Percentiles rank a stretch among this genome's conserved stretches.
phyloP scores from a whole-genome alignment of 139 green algal species.

The Prasinococcaceae sp. region DNA sequence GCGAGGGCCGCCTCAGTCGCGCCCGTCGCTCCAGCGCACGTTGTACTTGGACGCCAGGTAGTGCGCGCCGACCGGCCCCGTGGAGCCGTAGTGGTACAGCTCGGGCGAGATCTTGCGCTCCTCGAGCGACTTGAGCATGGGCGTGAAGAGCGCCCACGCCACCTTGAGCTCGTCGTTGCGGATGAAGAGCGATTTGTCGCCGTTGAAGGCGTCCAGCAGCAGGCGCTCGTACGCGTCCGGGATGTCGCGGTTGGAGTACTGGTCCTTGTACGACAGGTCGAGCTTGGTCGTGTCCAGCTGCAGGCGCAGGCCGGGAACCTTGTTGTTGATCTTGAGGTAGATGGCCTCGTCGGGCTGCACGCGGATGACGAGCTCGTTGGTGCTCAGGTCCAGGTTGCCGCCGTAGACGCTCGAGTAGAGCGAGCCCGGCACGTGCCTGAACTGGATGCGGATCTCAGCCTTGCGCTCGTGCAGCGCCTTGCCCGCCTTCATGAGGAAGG shows the following conservation, averaged over 20 bases:
- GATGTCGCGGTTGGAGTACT: slow-evolving; percentile 42
- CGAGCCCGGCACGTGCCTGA: slow-evolving; percentile 85
- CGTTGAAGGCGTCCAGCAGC: slow-evolving; percentile 95
- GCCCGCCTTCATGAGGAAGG: slow-evolving; percentile 95
- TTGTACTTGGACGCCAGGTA: slow-evolving; percentile 93
- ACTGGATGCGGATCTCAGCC: slow-evolving; percentile 96
- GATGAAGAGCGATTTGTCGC: slow-evolving; percentile 76
- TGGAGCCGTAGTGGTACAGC: slow-evolving; percentile 91
- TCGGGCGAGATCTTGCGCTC: slow-evolving; percentile 58
- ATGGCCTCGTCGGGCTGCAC: slow-evolving; percentile 97
- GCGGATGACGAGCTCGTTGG: slow-evolving; percentile 96
- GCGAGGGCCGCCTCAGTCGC: too few relatives aligned
- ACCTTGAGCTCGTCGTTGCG: slow-evolving; percentile 79
- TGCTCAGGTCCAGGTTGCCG: slow-evolving; percentile 54
- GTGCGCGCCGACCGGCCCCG: slow-evolving; percentile 87
- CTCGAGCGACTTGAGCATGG: slow-evolving; percentile 51
- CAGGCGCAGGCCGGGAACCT: slow-evolving; percentile 92
- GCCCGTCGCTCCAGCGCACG: slow-evolving; percentile 80
- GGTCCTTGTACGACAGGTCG: slow-evolving; percentile 77
- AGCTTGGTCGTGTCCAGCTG: slow-evolving; percentile 74
- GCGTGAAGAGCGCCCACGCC: slow-evolving; percentile 91
- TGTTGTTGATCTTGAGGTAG: slow-evolving; percentile 99
- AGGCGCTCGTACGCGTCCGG: slow-evolving; percentile 95
- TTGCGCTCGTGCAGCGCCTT: slow-evolving; percentile 79
- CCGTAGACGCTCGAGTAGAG: slow-evolving; percentile 52